Evolutionary conservation across 225 moss, liverwort and hornwort genomes (phyloP).

Genomic region (Asterella californica): DNA sequence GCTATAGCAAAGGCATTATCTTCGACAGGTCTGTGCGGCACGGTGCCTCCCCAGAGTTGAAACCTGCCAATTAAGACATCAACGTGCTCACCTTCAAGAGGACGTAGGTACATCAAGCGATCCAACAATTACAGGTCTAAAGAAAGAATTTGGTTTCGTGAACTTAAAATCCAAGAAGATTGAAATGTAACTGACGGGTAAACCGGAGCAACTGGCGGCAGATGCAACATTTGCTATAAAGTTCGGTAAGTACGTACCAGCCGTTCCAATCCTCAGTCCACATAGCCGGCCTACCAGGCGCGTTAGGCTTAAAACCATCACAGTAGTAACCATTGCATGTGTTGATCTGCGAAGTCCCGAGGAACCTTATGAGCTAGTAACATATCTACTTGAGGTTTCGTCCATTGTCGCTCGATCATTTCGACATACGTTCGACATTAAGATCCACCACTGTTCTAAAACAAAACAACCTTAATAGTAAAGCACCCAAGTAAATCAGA

Average conservation of each 20-base stretch:
- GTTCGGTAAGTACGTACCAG: constrained; percentile 70
- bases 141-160: not conserved
- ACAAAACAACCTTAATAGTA: not conserved
- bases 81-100: not conserved
- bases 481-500: not conserved
- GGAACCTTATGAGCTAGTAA: not conserved
- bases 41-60: constrained; percentile 61
- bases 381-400: not conserved
- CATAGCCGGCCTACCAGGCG: constrained; percentile 57
- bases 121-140: not conserved
- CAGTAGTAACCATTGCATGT: constrained; percentile 98
- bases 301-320: constrained; percentile 72
- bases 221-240: not conserved
- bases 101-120: too few relatives aligned
- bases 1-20: constrained; percentile 96
- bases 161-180: not conserved
- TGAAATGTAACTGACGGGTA: not conserved
- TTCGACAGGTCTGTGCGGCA: constrained; percentile 89
- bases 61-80: constrained; percentile 50
- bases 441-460: not conserved
- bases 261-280: constrained; percentile 99
- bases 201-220: not conserved
- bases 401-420: not conserved
- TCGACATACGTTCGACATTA: not conserved
- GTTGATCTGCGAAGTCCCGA: constrained; percentile 63